Percentiles rank a stretch among this genome's conserved stretches.
phyloP scores from a whole-genome alignment of 176 grass and related monocot species.

The Leersia perrieri region DNA sequence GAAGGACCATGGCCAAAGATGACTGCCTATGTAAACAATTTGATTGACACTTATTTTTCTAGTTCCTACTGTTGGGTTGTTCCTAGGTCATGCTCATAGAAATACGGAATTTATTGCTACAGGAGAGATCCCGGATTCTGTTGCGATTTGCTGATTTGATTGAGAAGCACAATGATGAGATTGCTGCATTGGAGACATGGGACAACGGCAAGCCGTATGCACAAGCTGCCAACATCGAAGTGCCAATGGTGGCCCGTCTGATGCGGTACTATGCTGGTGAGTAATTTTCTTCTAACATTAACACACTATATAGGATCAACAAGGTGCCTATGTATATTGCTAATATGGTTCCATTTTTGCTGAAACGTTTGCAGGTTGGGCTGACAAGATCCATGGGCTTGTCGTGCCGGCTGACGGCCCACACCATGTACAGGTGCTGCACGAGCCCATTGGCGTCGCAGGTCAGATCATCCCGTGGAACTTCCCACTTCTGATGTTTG shows the following conservation, averaged over 20 bases:
- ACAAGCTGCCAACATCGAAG: conserved; percentile 62
- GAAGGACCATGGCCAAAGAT: conserved; percentile 91
- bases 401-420: conserved; percentile 89
- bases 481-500: conserved; percentile 91
- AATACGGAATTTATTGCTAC: conserved; percentile 9
- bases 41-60: not conserved
- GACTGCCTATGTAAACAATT: conserved; percentile 69
- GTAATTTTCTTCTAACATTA: not conserved
- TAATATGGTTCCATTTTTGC: not conserved
- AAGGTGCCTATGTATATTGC: not conserved
- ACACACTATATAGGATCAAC: not conserved
- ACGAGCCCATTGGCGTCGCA: conserved; percentile 80
- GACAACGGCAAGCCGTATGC: conserved; percentile 94
- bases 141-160: conserved; percentile 79
- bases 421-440: conserved; percentile 83
- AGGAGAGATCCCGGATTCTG: conserved; percentile 83
- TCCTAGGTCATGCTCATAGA: not conserved
- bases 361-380: conserved; percentile 53
- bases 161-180: conserved; percentile 89
- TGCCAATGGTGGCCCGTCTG: conserved; percentile 80
- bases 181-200: conserved; percentile 95
- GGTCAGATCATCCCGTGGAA: conserved; percentile 99
- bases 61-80: not conserved
- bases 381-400: conserved; percentile 93
- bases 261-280: conserved; percentile 94